Evolutionary conservation across 352 stramenopile genomes (phyloP), one percentile per base, ranked within the genome.

Genomic region (Elongisporangium anandrum): DNA sequence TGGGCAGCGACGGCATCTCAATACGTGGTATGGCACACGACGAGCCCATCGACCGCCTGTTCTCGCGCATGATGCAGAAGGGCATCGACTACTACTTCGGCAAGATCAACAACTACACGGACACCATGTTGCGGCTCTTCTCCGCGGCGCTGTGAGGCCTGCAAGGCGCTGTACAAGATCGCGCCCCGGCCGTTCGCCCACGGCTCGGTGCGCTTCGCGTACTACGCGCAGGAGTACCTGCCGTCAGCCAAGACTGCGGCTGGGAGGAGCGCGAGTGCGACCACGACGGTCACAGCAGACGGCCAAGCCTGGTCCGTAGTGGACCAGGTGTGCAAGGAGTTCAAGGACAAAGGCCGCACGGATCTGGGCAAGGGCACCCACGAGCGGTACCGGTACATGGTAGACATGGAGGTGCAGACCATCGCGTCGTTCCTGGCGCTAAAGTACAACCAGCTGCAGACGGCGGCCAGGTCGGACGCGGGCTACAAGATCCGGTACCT

Each of bases 51-150:
- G 48, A 16, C n/a, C 13, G 56, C 15, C 20, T 66, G 50, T 66
- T 66, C 34, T 23, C 7, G 3, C 41, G 48, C 16, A 47, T 66
- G 54, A 17, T 34, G 15, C 10, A 15, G 13, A 54, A 50, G n/a
- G 29, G 57, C 29, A 71, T 81, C 61, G 63, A 64, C 17, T 61
- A 79, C 26, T 62, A 70, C 50, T 82, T 79, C 69, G 73, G 70
- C 24, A 60, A 62, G 54, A 68, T 84, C 12, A 79, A 64, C 52
- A 16, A 19, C 19, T 56, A 57, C 13, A 77, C 71, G 3, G 62
- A 81, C 54, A 58, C 16, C 24, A 84, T 81, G 71, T 52, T 84
- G 23, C 2, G 24, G 17, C 6, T 63, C 45, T 74, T 79, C 60
- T 47, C 38, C n/a, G 45, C 15, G 15, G 41, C 34, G 19, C 56